phyloP scores from a whole-genome alignment of 805 yeast genomes.

The Saccharomycopsis oosterbeekiorum region DNA sequence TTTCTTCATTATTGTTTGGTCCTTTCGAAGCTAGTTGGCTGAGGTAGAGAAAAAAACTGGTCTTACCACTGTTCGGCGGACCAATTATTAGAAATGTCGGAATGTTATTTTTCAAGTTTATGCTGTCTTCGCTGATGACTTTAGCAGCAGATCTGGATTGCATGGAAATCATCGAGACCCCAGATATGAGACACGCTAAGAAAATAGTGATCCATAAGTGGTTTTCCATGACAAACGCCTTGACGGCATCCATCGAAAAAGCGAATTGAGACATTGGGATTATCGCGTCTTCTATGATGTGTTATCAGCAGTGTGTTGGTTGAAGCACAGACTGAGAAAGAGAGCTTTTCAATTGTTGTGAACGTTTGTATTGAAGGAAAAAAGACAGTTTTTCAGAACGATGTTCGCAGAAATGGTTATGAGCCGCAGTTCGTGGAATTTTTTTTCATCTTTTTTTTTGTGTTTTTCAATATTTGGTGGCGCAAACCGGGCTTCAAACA shows the following conservation, averaged over 20 bases:
- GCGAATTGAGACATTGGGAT: not conserved
- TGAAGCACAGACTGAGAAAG: no score
- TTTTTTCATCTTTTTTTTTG: no score
- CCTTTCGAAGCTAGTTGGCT: not conserved
- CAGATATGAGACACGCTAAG: constrained; percentile 2
- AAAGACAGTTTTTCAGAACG: no score
- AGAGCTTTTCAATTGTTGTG: no score
- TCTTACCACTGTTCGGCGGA: constrained; percentile 57
- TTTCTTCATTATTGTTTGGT: constrained; percentile 10
- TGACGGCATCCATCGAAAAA: not conserved
- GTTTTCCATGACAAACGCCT: constrained; percentile 1
- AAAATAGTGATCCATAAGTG: not conserved
- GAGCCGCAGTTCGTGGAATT: no score
- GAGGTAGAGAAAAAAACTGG: constrained; percentile 36
- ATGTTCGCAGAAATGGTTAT: no score
- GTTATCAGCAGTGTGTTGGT: not conserved
- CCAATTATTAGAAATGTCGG: constrained; percentile 61
- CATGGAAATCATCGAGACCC: constrained; percentile 2
- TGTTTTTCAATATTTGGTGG: not conserved
- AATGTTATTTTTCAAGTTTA: constrained; percentile 22
- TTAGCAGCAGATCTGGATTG: not conserved
- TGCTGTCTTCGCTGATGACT: not conserved
- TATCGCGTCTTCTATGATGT: not conserved
- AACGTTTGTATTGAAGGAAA: no score
- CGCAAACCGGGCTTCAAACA: not conserved